Percentiles rank a stretch among this genome's conserved stretches.
Evolutionary conservation across 495 filamentous ascomycete genomes (phyloP).

Genomic region (Aspergillus baeticus): DNA sequence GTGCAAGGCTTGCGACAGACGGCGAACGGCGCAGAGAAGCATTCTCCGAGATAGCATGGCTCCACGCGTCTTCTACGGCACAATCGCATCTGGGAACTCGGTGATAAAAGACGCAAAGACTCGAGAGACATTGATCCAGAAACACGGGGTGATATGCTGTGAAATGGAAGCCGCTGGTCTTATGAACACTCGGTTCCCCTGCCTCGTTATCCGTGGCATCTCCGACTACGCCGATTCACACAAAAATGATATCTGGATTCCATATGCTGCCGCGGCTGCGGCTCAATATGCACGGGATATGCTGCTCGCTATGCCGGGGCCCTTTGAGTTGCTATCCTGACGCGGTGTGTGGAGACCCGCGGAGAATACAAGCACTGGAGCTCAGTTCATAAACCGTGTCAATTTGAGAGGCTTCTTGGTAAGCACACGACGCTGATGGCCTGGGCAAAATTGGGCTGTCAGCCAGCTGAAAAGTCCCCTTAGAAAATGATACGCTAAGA

Average conservation of each 20-base stretch:
- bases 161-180: constrained; percentile 43
- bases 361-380: too few relatives aligned
- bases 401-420: too few relatives aligned
- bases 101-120: constrained; percentile 22
- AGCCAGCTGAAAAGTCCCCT: too few relatives aligned
- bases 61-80: constrained; percentile 19
- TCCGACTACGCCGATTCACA: constrained; percentile 37
- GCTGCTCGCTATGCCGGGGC: not conserved
- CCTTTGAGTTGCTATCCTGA: too few relatives aligned
- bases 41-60: not conserved
- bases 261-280: constrained; percentile 27
- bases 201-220: constrained; percentile 32
- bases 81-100: constrained; percentile 28
- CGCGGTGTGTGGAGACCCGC: too few relatives aligned
- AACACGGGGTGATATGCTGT: constrained; percentile 22
- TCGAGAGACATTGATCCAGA: constrained; percentile 6
- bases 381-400: too few relatives aligned
- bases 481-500: too few relatives aligned
- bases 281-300: constrained; percentile 1
- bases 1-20: not conserved
- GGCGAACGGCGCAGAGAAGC: not conserved
- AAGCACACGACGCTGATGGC: too few relatives aligned
- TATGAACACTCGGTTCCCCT: constrained; percentile 22
- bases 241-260: constrained; percentile 30
- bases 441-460: too few relatives aligned